Conservation (phyloP, 306 rosid species). For the Amphicarpaea edgeworthii region DNA sequence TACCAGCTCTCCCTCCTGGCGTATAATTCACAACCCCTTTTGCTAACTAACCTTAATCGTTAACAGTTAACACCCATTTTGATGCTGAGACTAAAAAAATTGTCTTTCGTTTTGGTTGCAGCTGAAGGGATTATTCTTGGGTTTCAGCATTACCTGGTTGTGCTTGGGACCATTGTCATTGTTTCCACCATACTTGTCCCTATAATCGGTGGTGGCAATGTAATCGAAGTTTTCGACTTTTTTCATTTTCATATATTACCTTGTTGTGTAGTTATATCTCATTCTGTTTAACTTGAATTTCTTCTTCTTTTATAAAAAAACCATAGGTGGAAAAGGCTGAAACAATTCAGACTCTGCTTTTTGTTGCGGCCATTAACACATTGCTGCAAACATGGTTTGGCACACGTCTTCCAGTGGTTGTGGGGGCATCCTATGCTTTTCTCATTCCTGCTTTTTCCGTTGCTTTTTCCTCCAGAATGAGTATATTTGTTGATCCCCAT, state of each 20-base stretch:
- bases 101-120: conserved; percentile 42
- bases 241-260: neutral
- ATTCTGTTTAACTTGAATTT: conserved; percentile 9
- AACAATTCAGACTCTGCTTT: conserved; percentile 77
- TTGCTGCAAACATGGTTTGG: conserved; percentile 77
- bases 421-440: conserved; percentile 79
- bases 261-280: neutral
- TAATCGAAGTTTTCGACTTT: conserved; percentile 40
- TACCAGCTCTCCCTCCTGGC: conserved; percentile 80
- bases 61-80: conserved; percentile 21
- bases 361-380: conserved; percentile 84
- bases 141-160: conserved; percentile 80
- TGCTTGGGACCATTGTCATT: conserved; percentile 78
- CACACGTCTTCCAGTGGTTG: conserved; percentile 81
- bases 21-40: conserved; percentile 46
- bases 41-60: neutral
- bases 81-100: neutral
- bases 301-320: neutral
- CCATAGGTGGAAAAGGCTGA: conserved; percentile 83
- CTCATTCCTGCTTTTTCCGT: conserved; percentile 67
- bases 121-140: conserved; percentile 81
- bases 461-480: conserved; percentile 65
- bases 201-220: conserved; percentile 93
- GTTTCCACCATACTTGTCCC: conserved; percentile 71
- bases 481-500: conserved; percentile 57